Evolutionary conservation across 495 filamentous ascomycete species (phyloP).

Genomic region (Penicillium cinerascens): DNA sequence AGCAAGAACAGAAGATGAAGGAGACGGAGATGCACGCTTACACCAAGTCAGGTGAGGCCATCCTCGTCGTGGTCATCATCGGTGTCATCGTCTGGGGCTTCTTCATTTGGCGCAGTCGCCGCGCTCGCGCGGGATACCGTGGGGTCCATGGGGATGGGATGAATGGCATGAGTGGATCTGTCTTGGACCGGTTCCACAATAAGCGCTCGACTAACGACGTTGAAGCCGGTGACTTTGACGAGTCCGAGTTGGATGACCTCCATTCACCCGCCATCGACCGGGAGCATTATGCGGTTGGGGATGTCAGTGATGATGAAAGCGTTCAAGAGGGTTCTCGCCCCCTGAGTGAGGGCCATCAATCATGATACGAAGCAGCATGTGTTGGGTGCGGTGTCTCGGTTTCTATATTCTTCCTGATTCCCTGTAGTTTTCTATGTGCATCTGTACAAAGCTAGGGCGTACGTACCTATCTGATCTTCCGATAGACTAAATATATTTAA

Average conservation of each 20-base stretch:
- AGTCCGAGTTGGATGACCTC: constrained; percentile 77
- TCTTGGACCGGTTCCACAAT: constrained; percentile 40
- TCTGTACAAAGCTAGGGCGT: constrained; percentile 11
- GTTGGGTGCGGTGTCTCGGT: constrained; percentile 1
- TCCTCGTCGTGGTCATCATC: constrained; percentile 79
- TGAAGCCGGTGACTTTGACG: constrained; percentile 86
- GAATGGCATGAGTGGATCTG: constrained; percentile 24
- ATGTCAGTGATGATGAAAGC: constrained; percentile 42
- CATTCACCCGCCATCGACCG: constrained; percentile 43
- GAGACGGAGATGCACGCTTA: constrained; percentile 91
- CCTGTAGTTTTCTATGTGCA: constrained; percentile 1
- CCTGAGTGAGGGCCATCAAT: constrained; percentile 3
- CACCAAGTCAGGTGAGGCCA: constrained; percentile 85
- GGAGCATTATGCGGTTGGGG: constrained; percentile 43
- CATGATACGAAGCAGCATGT: constrained; percentile 11
- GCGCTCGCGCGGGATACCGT: constrained; percentile 46
- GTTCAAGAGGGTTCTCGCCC: not conserved
- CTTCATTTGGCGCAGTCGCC: constrained; percentile 77
- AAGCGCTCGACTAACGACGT: constrained; percentile 57
- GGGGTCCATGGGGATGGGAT: constrained; percentile 35
- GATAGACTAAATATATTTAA: constrained; percentile 12
- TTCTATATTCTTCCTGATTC: not conserved
- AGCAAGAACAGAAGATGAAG: constrained; percentile 71
- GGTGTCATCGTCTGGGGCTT: constrained; percentile 76
- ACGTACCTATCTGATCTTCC: not conserved